Percentiles rank a stretch among this genome's conserved stretches.
These are phyloP conservation scores for Nepenthes mirabilis DNA, from an alignment of 148 eudicot genomes.

Conservation along the genomic window DNA sequence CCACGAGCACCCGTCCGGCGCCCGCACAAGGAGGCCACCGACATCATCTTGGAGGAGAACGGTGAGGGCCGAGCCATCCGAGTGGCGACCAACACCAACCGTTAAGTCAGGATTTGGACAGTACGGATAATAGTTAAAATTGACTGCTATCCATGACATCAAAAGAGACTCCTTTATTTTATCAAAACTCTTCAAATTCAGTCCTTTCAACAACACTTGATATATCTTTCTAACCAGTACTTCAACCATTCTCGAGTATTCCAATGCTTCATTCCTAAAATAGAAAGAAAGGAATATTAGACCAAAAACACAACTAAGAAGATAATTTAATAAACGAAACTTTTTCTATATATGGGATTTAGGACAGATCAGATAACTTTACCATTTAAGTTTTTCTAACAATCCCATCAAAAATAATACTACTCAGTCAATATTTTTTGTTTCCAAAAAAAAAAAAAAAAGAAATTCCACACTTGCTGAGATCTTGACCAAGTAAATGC, in stretches of 20 bases:
- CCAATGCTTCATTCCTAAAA: constrained; percentile 18
- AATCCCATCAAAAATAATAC: not conserved
- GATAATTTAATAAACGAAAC: too few relatives aligned
- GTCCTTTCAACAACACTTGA: constrained; percentile 11
- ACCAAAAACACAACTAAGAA: not conserved
- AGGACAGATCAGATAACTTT: too few relatives aligned
- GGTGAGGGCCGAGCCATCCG: constrained; percentile 15
- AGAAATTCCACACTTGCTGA: too few relatives aligned
- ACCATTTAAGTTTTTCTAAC: not conserved
- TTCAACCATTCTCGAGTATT: constrained; percentile 11
- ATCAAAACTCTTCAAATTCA: constrained; percentile 10
- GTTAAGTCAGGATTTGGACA: constrained; percentile 33
- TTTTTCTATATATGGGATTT: too few relatives aligned
- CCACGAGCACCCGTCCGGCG: constrained; percentile 5
- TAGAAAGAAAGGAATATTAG: not conserved
- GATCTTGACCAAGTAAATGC: too few relatives aligned
- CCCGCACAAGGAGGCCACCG: constrained; percentile 18
- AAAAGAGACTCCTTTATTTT: constrained; percentile 11
- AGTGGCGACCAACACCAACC: constrained; percentile 12
- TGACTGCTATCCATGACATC: constrained; percentile 9
- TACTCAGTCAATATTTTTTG: too few relatives aligned
- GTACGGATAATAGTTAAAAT: constrained; percentile 23
- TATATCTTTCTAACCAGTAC: constrained; percentile 9
- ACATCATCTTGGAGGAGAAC: constrained; percentile 19
- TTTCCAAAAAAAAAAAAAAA: too few relatives aligned